Base-by-base conservation (phyloP, 2,329 filamentous ascomycete species). In the Ceratocystiopsis sp. region DNA sequence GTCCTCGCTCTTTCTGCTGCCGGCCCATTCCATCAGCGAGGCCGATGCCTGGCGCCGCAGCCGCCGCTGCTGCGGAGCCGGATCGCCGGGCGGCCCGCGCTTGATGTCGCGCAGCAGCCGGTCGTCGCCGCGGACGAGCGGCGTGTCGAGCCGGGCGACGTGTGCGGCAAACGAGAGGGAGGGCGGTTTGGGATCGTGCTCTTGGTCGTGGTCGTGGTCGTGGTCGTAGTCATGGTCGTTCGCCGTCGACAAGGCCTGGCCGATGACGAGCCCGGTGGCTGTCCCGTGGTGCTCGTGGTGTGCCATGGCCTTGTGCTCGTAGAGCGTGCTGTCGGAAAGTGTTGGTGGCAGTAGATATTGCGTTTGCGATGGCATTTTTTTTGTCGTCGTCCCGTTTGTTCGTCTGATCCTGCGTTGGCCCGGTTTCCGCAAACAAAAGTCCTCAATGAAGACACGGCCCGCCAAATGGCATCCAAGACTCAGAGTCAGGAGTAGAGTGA, bases 1-100 rank as follows among this genome's bases (percentile, higher is more conserved):
- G n/a, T 38, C 34, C 11, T 19, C 38, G 21, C 21, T 21, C 14
- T 7, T 8, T 2, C 14, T 40, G 4, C 15, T 13, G 25, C 21
- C 38, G 16, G 14, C 25, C 16, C 15, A 25, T 15, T 18, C 21
- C 32, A 33, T 3, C 35, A 15, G 11, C 16, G 36, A 5, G 7
- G 34, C 29, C 16, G 34, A 12, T 12, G 16, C 2, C 13, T 12
- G 19, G 19, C 13, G n/a, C 12, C 17, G 12, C 3, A 9, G 5
- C 14, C 7, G 36, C 36, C 41, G 29, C 12, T 17, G 4, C 37
- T 17, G 13, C 14, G 6, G 5, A 25, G n/a, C 21, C 6, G 54
- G 50, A 38, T 66, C 63, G 15, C 63, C 63, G 0, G 64, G 63
- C 11, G 56, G 58, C 3, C 59, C 52, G 1, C 61, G 60, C 42